phyloP scores from a whole-genome alignment of 768 basidiomycete genomes.

The Mycena sanguinolenta region DNA sequence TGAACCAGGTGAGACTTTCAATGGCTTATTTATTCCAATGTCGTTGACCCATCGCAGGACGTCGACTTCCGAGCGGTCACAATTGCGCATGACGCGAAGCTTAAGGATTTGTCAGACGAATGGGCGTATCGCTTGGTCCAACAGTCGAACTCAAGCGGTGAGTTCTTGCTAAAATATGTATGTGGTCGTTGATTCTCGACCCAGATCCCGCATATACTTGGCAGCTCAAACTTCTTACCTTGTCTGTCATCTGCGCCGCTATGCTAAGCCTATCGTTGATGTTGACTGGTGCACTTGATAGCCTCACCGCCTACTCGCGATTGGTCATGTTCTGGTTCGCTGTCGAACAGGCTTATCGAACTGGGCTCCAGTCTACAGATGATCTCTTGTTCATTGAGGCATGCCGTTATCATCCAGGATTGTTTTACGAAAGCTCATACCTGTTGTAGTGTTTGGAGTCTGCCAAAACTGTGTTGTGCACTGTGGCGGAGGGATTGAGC shows the following conservation, averaged over 20 bases:
- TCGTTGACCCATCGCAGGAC: too few relatives aligned
- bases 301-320: too few relatives aligned
- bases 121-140: constrained; percentile 73
- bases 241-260: constrained; percentile 67
- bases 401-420: too few relatives aligned
- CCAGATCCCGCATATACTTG: constrained; percentile 71
- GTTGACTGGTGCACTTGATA: too few relatives aligned
- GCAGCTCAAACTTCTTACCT: constrained; percentile 77
- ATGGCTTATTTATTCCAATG: too few relatives aligned
- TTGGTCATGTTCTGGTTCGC: too few relatives aligned
- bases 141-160: constrained; percentile 72
- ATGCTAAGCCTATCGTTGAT: constrained; percentile 89
- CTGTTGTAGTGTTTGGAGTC: constrained; percentile 73
- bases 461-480: constrained; percentile 75
- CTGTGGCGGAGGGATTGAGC: constrained; percentile 76
- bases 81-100: too few relatives aligned
- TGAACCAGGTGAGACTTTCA: constrained; percentile 77
- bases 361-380: constrained; percentile 74
- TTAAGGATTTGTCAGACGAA: too few relatives aligned
- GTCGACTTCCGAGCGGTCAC: too few relatives aligned
- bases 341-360: constrained; percentile 83
- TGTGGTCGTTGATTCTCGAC: constrained; percentile 9
- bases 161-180: constrained; percentile 8
- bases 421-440: constrained; percentile 13
- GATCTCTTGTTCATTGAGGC: too few relatives aligned